Base-by-base conservation (phyloP, 2,329 filamentous ascomycete genomes). In the Talaromyces sp. region DNA sequence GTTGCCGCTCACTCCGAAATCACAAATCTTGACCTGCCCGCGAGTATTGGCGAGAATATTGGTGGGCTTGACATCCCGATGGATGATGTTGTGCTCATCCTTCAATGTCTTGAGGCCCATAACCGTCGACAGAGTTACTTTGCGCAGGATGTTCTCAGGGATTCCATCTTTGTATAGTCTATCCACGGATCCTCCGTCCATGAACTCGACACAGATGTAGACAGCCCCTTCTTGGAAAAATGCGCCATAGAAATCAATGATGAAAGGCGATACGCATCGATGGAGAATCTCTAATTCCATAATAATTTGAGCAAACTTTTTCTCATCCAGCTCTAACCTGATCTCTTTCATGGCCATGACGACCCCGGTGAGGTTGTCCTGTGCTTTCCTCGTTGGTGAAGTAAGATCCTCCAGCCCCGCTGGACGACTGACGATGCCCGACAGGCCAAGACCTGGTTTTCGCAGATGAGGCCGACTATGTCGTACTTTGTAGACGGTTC, bases 261-360 rank as follows among this genome's bases (percentile, higher is more conserved):
- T 98, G 75, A 93, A 96, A 0, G 95, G 93, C 1, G 92, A 97
- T 3, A 95, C 82, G 71, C 95, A 99, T 68, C 95, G 90, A 77
- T 99, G 95, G 2, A 99, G 81, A 64, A 99, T 93, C 69, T 99
- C 91, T 54, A 99, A 82, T 76, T 99, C 95, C 85, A 98, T 99
- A 68, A 98, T 89, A 70, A 99, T 99, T 41, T 93, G 93, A 7
- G 91, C 89, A 72, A 99, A 96, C 75, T 99, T 99, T 64, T 91
- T 89, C 74, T 99, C 95, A 70, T 99, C 95, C 58, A 99, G 82
- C 75, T 99, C 95, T 10, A 99, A 81, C 21, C 95, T 86, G 68
- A 99, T 96, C 76, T 99, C 95, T 75, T 99, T 99, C 95, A 99
- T 99, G 14, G 95, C 95, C 95, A 99, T 98, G 62, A 96, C 82